Evolutionary conservation across 2,329 filamentous ascomycete species (phyloP).

Genomic region (Falciphora oryzae): DNA sequence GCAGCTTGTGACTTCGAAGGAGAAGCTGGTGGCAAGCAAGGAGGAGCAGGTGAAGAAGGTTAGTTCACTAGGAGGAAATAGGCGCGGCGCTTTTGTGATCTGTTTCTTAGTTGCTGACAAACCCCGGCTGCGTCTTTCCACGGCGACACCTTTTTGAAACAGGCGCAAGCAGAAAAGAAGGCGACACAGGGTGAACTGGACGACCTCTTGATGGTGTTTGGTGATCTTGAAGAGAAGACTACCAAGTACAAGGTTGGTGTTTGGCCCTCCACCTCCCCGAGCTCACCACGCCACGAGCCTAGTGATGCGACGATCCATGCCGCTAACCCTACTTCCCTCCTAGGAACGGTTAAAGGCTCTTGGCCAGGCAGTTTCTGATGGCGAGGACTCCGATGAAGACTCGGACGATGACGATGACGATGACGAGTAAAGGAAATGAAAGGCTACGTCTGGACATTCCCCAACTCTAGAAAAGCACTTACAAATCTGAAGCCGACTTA

Average conservation of each 20-base stretch:
- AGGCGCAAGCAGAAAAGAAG: conserved; percentile 58
- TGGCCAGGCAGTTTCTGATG: conserved; percentile 68
- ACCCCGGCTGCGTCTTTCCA: conserved; percentile 15
- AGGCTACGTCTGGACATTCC: background rate
- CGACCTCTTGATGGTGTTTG: conserved; percentile 75
- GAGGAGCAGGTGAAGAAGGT: conserved; percentile 27
- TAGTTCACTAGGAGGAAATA: background rate
- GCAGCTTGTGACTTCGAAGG: conserved; percentile 23
- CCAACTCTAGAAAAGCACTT: background rate
- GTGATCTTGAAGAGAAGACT: conserved; percentile 72
- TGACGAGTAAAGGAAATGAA: conserved; percentile 32
- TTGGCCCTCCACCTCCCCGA: background rate
- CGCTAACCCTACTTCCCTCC: conserved; percentile 17
- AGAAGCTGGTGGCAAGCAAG: conserved; percentile 21
- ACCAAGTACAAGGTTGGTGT: conserved; percentile 64
- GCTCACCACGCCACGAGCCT: background rate
- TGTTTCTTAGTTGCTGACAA: background rate
- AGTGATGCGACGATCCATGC: background rate
- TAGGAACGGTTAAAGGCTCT: conserved; percentile 57
- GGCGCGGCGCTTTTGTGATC: background rate
- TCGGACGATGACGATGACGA: conserved; percentile 52
- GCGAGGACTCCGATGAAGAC: conserved; percentile 63
- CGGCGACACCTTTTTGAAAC: conserved; percentile 28
- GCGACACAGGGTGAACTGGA: conserved; percentile 68
- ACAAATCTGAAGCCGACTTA: background rate